Base-by-base conservation (phyloP, 768 basidiomycete genomes). In the Termitomyces sp. region DNA sequence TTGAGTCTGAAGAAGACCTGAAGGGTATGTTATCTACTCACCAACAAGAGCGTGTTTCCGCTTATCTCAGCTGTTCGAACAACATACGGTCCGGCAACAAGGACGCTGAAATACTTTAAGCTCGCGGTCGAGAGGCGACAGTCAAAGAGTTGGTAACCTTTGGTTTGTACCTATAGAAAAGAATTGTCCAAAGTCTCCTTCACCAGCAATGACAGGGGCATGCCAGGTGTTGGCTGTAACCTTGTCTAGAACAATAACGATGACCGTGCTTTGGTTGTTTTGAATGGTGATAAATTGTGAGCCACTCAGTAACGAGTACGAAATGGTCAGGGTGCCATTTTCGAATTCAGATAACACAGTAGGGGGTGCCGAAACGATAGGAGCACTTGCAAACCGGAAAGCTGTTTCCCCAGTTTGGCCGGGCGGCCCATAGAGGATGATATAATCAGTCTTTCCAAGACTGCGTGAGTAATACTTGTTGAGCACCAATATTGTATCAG, bases 41-140 rank as follows among this genome's bases (percentile, higher is more conserved):
- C 76, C 70, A 79, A 55, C 33, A 62, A 56, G 7, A 80, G 60
- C 1, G 71, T 77, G 36, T 74, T 67, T 16, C 70, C 71, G 2
- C 56, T 58, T 43, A 85, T 74, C 3, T 69, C 64, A 9, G 82
- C 84, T 12, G 74, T 79, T 22, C 83, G 77, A 5, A 85, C 73
- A 22, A 85, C 66, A 57, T 84, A 83, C 1, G 84, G 83, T 0
- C 84, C 84, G 34, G 76, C 73, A 48, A 85, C 74, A 42, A 81
- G 71, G 32, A 79, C 71, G 16, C 78, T 47, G 49, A 32, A 44
- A 18, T 34, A n/a, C 2, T 30, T 40, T 24, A 52, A 39, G 8
- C 14, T 20, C 36, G 16, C 18, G 20, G 18, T 30, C 7, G 18
- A 39, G 37, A 30, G 5, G 27, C 12, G 6, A 27, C 26, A 10